These are phyloP conservation scores for Emericellopsis terricola DNA, from an alignment of 495 filamentous ascomycete species.

Conservation along the genomic window DNA sequence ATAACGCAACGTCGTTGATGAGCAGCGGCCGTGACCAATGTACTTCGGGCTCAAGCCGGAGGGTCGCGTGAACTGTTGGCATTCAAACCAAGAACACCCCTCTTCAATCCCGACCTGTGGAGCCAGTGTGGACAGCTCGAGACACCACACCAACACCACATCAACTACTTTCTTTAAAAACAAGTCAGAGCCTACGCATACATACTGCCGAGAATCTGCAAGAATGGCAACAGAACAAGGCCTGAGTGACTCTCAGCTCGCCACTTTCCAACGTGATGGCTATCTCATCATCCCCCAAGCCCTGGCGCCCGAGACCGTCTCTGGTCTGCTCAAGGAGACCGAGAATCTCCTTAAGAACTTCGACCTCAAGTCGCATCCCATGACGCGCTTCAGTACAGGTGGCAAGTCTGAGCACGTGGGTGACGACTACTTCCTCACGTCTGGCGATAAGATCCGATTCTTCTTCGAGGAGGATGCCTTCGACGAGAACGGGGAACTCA, in stretches of 20 bases:
- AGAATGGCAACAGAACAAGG: too few relatives aligned
- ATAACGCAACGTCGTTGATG: too few relatives aligned
- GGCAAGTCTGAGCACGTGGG: slow-evolving; percentile 62
- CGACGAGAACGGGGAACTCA: slow-evolving; percentile 35
- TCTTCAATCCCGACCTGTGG: too few relatives aligned
- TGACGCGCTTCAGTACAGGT: slow-evolving; percentile 85
- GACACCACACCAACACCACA: too few relatives aligned
- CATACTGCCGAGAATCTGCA: too few relatives aligned
- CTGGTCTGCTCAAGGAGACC: slow-evolving; percentile 55
- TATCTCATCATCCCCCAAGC: slow-evolving; percentile 78
- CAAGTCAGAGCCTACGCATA: too few relatives aligned
- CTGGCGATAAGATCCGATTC: slow-evolving; percentile 81
- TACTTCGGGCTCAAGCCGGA: too few relatives aligned
- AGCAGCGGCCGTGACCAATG: too few relatives aligned
- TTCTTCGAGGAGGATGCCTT: slow-evolving; percentile 92
- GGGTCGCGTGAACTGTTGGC: too few relatives aligned
- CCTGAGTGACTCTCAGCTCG: slow-evolving; percentile 57
- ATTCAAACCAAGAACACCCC: too few relatives aligned
- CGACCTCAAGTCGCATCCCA: slow-evolving; percentile 60
- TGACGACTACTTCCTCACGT: slow-evolving; percentile 83
- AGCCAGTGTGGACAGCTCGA: too few relatives aligned
- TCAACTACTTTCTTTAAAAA: too few relatives aligned
- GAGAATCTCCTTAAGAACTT: slow-evolving; percentile 56
- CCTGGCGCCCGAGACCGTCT: slow-evolving; percentile 43
- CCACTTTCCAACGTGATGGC: slow-evolving; percentile 60